Percentiles rank a stretch among this genome's conserved stretches.
Conservation (phyloP, 2,329 filamentous ascomycete genomes). For the Diplodia mutila region DNA sequence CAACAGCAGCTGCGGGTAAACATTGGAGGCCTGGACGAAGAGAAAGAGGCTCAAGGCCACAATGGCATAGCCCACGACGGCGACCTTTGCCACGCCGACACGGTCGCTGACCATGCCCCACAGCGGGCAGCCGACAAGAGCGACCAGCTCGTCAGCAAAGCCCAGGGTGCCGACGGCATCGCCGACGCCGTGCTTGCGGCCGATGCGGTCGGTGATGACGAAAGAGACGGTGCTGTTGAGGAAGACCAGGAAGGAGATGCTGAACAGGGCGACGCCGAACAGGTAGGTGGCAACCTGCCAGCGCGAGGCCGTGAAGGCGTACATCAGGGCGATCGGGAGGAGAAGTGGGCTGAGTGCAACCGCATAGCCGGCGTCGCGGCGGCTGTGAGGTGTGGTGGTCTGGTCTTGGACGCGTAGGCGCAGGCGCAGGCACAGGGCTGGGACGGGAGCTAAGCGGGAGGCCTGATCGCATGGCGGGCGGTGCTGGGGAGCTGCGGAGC, state of each 20-base stretch:
- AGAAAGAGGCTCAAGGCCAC: conserved; percentile 76
- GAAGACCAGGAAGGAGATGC: conserved; percentile 87
- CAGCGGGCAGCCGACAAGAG: conserved; percentile 75
- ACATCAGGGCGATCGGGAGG: conserved; percentile 33
- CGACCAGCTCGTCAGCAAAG: conserved; percentile 82
- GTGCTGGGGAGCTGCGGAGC: too few relatives aligned
- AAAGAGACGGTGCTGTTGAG: conserved; percentile 84
- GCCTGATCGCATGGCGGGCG: neutral
- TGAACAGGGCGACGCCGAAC: conserved; percentile 80
- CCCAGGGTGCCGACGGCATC: conserved; percentile 83
- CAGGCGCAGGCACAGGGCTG: neutral
- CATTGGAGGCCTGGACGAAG: conserved; percentile 82
- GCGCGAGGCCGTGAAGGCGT: conserved; percentile 60
- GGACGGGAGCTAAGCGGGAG: neutral
- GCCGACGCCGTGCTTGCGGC: conserved; percentile 72
- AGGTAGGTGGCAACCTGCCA: conserved; percentile 71
- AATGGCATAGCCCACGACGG: conserved; percentile 77
- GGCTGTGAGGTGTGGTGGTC: neutral
- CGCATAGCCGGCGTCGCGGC: neutral
- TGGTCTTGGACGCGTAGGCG: too few relatives aligned
- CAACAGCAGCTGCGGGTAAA: conserved; percentile 86
- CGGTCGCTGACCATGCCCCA: conserved; percentile 81
- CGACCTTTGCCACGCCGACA: conserved; percentile 67
- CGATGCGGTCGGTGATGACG: conserved; percentile 81
- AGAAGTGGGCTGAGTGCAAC: neutral